Percentiles rank a stretch among this genome's conserved stretches.
phyloP scores from a whole-genome alignment of 2,329 filamentous ascomycete genomes.

The Sclerotiophoma versabilis region DNA sequence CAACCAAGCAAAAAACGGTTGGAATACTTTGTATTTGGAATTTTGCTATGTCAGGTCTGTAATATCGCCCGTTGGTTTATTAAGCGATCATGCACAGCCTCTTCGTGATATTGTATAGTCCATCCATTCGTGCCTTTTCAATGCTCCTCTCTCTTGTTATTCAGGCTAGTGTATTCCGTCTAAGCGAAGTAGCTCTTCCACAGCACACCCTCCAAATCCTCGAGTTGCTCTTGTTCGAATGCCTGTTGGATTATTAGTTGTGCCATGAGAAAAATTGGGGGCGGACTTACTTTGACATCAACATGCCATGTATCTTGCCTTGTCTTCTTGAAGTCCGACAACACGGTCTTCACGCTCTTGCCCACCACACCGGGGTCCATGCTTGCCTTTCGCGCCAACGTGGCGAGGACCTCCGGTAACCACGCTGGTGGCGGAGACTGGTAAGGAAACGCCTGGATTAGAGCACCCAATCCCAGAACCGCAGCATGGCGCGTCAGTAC shows the following conservation, averaged over 20 bases:
- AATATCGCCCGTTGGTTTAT: neutral
- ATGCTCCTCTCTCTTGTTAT: neutral
- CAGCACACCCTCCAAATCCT: slow-evolving; percentile 92
- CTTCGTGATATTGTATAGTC: neutral
- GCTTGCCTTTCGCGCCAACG: slow-evolving; percentile 82
- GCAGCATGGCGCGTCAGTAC: slow-evolving; percentile 87
- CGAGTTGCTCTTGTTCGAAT: slow-evolving; percentile 90
- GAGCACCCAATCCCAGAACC: slow-evolving; percentile 85
- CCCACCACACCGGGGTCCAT: slow-evolving; percentile 91
- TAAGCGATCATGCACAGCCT: neutral
- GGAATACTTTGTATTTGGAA: too few species aligned
- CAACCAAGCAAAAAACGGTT: too few species aligned
- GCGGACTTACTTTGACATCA: slow-evolving; percentile 83
- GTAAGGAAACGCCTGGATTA: slow-evolving; percentile 97
- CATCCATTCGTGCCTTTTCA: neutral
- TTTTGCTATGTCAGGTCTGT: too few species aligned
- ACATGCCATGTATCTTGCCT: slow-evolving; percentile 98
- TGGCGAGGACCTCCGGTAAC: slow-evolving; percentile 92
- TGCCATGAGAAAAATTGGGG: neutral
- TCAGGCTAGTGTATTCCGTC: neutral
- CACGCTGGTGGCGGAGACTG: slow-evolving; percentile 88
- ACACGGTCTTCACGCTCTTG: slow-evolving; percentile 90
- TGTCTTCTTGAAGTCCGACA: slow-evolving; percentile 99
- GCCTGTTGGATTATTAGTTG: slow-evolving; percentile 55
- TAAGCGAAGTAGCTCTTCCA: slow-evolving; percentile 99